Evolutionary conservation across 1,284 basidiomycete genomes (phyloP).

Genomic region (Cryptococcus maquisensis): DNA sequence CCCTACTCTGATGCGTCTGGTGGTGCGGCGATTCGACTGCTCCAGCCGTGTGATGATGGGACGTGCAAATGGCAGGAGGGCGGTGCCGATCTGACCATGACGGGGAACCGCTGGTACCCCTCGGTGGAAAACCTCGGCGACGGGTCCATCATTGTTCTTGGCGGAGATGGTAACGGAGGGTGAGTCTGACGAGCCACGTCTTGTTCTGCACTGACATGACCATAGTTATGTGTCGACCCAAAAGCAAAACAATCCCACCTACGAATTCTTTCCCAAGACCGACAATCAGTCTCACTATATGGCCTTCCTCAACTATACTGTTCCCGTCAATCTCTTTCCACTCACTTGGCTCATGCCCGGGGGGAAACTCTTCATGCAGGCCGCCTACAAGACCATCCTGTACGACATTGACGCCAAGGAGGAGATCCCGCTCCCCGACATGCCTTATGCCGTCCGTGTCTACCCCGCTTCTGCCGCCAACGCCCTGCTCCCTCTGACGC

Average conservation of each 20-base stretch:
- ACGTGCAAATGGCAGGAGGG: conserved; percentile 62
- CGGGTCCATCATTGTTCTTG: conserved; percentile 53
- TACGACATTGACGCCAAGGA: conserved; percentile 39
- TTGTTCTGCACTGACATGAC: neutral
- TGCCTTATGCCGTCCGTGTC: conserved; percentile 64
- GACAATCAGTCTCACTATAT: conserved; percentile 58
- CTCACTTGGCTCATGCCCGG: conserved; percentile 78
- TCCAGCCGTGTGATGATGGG: conserved; percentile 67
- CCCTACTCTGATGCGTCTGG: conserved; percentile 61
- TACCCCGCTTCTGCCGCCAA: conserved; percentile 88
- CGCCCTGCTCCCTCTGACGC: conserved; percentile 85
- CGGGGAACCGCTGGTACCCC: conserved; percentile 76
- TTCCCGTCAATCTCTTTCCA: conserved; percentile 86
- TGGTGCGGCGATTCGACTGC: conserved; percentile 56
- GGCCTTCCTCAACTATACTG: conserved; percentile 75
- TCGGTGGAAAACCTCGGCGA: conserved; percentile 54
- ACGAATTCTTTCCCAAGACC: conserved; percentile 67
- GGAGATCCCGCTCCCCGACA: conserved; percentile 41
- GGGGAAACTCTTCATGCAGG: conserved; percentile 69
- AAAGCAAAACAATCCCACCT: conserved; percentile 73
- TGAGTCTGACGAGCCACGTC: conserved; percentile 37
- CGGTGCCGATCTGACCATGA: conserved; percentile 47
- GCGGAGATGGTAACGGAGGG: conserved; percentile 48
- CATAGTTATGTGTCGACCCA: conserved; percentile 63
- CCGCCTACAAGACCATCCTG: conserved; percentile 50